Base-by-base conservation (phyloP, 768 basidiomycete species). In the Lenzites betulinus region DNA sequence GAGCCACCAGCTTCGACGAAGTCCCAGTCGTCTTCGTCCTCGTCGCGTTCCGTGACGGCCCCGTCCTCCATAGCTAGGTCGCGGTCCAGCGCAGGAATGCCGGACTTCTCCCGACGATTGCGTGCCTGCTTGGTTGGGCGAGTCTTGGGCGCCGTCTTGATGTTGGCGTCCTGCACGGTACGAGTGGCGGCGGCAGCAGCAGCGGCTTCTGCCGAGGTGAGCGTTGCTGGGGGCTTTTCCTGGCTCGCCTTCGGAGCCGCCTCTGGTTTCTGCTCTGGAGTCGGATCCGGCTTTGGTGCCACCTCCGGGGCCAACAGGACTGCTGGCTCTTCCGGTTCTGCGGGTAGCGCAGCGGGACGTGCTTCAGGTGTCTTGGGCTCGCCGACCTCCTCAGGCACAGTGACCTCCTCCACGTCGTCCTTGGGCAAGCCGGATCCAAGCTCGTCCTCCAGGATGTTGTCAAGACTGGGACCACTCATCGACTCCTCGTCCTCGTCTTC, bases 11-110 rank as follows among this genome's bases (percentile, higher is more conserved):
- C 83, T 67, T 93, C 91, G 61, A 96, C 82, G 63, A 95, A 84
- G 81, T 95, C 93, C 93, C 94, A 96, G 58, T 94, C 93, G 42
- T 93, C 90, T 51, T 93, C 92, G 54, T 88, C 85, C 20, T 86
- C 85, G 18, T 86, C 86, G 33, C 69, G 69, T 52, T 80, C 79
- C 20, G 75, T 77, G 56, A 69, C 70, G 30, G 75, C 76, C 1
- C 67, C 77, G 18, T 80, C 79, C 59, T 77, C 79, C 28, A 79
- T 78, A 15, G 82, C 81, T 28, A 91, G 74, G 69, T 86, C 85
- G 47, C 85, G 83, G 72, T 94, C 91, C 72, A 95, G 75, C 1
- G 91, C 92, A 16, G 86, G 81, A 43, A 94, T 83, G 58, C 91
- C 92, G 30, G 92, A 93, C 70, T 91, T 91, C 73, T 93, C 92